Evolutionary conservation across 148 eudicot species (phyloP).

Genomic region (Heliosperma pusillum): DNA sequence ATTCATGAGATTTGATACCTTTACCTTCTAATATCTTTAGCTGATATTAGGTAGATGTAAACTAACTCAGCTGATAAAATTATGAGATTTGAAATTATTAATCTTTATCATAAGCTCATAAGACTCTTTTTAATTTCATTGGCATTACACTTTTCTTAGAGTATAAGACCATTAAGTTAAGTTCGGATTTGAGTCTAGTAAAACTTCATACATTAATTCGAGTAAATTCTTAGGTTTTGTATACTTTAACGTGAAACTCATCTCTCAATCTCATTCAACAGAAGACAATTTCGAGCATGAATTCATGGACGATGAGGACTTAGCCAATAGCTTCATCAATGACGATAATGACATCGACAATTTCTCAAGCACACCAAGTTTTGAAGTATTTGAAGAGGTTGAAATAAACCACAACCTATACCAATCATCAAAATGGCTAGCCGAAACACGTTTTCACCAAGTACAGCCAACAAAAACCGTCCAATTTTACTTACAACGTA

Average conservation of each 20-base stretch:
- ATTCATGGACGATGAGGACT: constrained; percentile 33
- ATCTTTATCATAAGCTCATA: no score
- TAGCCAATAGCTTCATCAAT: constrained; percentile 40
- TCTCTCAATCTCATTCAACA: not conserved
- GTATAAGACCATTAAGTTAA: not conserved
- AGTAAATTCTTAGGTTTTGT: no score
- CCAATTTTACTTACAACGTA: constrained; percentile 47
- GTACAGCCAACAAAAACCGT: constrained; percentile 64
- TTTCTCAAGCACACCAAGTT: constrained; percentile 49
- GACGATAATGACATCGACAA: constrained; percentile 40
- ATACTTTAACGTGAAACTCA: no score
- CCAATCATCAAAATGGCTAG: constrained; percentile 54
- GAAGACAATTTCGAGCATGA: constrained; percentile 30
- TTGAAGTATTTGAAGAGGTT: constrained; percentile 50
- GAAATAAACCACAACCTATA: constrained; percentile 59
- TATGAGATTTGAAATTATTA: no score
- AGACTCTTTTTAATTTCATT: not conserved
- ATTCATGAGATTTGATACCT: no score
- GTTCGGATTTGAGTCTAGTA: not conserved
- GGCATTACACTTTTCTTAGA: no score
- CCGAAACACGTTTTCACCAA: constrained; percentile 68
- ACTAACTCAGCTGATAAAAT: no score
- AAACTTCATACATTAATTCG: no score
- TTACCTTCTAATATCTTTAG: no score
- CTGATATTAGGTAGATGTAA: no score